phyloP scores from a whole-genome alignment of 345 rosid species.

The Eucalyptus lansdowneana region DNA sequence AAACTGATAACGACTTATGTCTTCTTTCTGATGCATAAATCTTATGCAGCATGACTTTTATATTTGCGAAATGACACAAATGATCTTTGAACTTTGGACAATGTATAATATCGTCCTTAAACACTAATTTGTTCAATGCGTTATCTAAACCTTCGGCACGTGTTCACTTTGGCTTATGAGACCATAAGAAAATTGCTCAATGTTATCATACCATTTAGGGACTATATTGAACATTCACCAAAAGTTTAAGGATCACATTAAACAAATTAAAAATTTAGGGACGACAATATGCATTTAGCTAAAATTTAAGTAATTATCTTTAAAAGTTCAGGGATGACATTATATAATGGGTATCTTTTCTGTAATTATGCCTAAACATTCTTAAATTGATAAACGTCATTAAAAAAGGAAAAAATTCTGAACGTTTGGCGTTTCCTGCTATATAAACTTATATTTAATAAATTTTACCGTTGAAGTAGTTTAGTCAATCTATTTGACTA shows the following conservation, averaged over 20 bases:
- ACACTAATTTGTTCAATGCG: no score
- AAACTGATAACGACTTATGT: not conserved
- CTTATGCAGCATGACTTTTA: not conserved
- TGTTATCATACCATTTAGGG: not conserved
- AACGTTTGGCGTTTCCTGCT: not conserved
- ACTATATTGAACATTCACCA: not conserved
- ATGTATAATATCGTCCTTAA: not conserved
- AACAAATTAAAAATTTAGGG: no score
- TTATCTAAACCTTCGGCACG: no score
- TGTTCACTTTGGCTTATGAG: not conserved
- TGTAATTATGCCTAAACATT: not conserved
- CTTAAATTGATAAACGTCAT: no score
- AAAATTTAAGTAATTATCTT: not conserved
- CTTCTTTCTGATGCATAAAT: not conserved
- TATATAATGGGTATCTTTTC: not conserved
- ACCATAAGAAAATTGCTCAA: not conserved
- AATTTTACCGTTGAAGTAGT: no score
- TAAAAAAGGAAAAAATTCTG: no score
- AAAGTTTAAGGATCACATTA: not conserved
- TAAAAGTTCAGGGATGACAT: not conserved
- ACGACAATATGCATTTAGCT: fast-evolving
- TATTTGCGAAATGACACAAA: not conserved
- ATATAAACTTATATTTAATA: no score
- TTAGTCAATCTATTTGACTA: not conserved
- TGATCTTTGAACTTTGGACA: not conserved